These are phyloP conservation scores for Pythium pyrilobum DNA, from an alignment of 352 stramenopile species.

Conservation along the genomic window DNA sequence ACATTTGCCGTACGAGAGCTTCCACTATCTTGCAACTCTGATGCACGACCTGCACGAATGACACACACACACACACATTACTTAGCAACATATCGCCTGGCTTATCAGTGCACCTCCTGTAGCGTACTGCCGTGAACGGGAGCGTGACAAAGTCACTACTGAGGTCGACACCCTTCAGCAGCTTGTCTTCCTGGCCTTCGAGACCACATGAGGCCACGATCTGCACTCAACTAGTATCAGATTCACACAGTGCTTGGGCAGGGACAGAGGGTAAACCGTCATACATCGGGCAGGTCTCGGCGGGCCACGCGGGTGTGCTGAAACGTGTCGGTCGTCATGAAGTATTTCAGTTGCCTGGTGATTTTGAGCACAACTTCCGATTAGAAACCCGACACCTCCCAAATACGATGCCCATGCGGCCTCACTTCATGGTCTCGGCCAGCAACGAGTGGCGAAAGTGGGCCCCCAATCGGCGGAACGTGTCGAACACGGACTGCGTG, in stretches of 20 bases:
- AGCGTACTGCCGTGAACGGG: conserved; percentile 46
- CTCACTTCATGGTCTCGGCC: conserved; percentile 55
- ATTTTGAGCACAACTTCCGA: no score
- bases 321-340: conserved; percentile 67
- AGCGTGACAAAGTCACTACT: conserved; percentile 38
- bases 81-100: no score
- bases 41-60: conserved; percentile 36
- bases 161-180: conserved; percentile 58
- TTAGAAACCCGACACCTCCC: no score
- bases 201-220: conserved; percentile 48
- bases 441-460: conserved; percentile 61
- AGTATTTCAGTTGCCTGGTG: conserved; percentile 60
- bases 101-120: no score
- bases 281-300: conserved; percentile 35
- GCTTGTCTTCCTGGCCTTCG: conserved; percentile 39
- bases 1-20: conserved; percentile 66
- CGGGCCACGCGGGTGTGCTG: conserved; percentile 44
- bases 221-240: conserved; percentile 11
- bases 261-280: neutral
- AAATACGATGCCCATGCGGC: neutral
- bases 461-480: conserved; percentile 49
- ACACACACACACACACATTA: neutral
- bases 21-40: conserved; percentile 64
- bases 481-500: conserved; percentile 53
- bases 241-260: neutral